These are phyloP conservation scores for Alternaria dauci DNA, from an alignment of 2,329 filamentous ascomycete genomes.

Conservation along the genomic window DNA sequence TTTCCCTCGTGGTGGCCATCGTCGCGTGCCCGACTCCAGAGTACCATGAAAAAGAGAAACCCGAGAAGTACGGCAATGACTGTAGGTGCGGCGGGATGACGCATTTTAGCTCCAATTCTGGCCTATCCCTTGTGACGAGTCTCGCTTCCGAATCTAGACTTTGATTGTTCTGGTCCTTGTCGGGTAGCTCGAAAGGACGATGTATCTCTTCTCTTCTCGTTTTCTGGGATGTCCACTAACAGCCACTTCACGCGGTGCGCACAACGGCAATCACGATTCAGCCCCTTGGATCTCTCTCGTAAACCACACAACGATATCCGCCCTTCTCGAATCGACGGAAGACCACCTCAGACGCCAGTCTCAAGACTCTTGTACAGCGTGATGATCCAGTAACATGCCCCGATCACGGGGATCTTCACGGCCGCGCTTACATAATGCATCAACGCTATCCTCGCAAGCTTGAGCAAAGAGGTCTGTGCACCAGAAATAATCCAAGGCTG, in stretches of 20 bases:
- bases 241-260: not conserved
- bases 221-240: not conserved
- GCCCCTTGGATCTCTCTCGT: no score
- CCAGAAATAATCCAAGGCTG: not conserved
- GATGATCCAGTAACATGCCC: not conserved
- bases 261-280: not conserved
- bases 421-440: not conserved
- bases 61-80: constrained; percentile 44
- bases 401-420: not conserved
- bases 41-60: constrained; percentile 38
- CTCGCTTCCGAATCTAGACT: not conserved
- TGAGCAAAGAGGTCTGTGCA: not conserved
- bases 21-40: constrained; percentile 34
- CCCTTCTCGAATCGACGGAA: not conserved
- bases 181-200: not conserved
- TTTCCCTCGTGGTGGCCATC: constrained; percentile 50
- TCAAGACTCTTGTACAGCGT: not conserved
- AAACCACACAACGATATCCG: not conserved
- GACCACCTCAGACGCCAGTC: not conserved
- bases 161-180: not conserved
- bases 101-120: constrained; percentile 29
- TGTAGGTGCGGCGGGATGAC: constrained; percentile 47
- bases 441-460: not conserved
- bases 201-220: not conserved
- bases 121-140: not conserved